Conservation (phyloP, 148 eudicot species). For the Limonium bicolor region DNA sequence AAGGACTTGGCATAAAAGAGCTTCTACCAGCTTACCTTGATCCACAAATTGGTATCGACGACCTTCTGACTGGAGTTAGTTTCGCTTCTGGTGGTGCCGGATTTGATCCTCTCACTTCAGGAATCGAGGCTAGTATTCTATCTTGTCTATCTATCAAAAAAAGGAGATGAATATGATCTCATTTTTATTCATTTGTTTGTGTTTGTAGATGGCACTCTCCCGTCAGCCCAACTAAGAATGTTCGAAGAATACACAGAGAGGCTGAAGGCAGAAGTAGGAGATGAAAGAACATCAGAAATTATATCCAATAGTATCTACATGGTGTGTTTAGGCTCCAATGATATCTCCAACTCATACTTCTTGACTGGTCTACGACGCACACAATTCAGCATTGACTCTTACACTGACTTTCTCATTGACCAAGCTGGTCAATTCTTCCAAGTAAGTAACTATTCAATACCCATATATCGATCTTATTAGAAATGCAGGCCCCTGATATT, state of each 20-base stretch:
- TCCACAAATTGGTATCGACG: slow-evolving; percentile 14
- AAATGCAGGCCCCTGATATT: background rate
- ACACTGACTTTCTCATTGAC: slow-evolving; percentile 16
- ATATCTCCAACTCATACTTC: slow-evolving; percentile 39
- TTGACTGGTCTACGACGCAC: slow-evolving; percentile 6
- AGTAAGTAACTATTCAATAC: background rate
- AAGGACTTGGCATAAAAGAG: slow-evolving; percentile 21
- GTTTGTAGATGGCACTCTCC: slow-evolving; percentile 43
- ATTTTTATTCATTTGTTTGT: too few species aligned
- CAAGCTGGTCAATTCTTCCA: slow-evolving; percentile 4
- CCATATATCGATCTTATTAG: background rate
- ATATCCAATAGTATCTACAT: slow-evolving; percentile 20
- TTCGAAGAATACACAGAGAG: slow-evolving; percentile 39
- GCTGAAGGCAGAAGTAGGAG: slow-evolving; percentile 31
- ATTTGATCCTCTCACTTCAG: slow-evolving; percentile 34
- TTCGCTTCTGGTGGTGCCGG: slow-evolving; percentile 51
- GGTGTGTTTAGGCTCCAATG: slow-evolving; percentile 37
- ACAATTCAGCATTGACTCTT: slow-evolving; percentile 17
- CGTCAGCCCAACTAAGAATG: slow-evolving; percentile 22
- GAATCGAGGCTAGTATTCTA: slow-evolving; percentile 17
- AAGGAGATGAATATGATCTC: background rate
- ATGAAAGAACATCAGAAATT: slow-evolving; percentile 15
- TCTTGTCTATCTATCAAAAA: slow-evolving; percentile 12
- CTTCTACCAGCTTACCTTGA: slow-evolving; percentile 24
- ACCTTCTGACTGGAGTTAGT: slow-evolving; percentile 37